Conservation (phyloP, 371 early-diverging fungal genomes). For the Ordospora pajunii region DNA sequence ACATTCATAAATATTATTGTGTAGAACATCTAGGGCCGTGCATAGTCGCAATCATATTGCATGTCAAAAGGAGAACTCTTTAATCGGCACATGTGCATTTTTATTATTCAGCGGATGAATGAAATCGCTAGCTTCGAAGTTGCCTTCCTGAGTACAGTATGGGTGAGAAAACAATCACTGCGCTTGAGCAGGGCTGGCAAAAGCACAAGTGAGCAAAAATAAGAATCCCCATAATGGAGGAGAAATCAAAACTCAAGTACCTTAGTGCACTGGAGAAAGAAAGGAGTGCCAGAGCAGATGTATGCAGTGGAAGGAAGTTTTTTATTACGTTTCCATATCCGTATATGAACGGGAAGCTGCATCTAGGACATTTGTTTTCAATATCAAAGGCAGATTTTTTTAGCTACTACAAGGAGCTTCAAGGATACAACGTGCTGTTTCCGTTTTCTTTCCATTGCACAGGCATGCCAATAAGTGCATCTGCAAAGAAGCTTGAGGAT, state of each 20-base stretch:
- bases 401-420: conserved; percentile 77
- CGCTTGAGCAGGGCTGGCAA: too few species aligned
- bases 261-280: conserved; percentile 31
- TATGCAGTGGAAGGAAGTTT: conserved; percentile 65
- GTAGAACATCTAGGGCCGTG: conserved; percentile 11
- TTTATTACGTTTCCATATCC: conserved; percentile 94
- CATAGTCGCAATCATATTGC: background rate
- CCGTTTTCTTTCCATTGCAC: conserved; percentile 99
- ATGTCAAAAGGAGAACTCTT: background rate
- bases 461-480: conserved; percentile 99
- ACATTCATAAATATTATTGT: conserved; percentile 23
- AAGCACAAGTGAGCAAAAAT: too few species aligned
- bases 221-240: conserved; percentile 8
- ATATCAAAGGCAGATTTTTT: conserved; percentile 92
- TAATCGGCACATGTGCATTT: background rate
- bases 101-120: too few species aligned
- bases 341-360: conserved; percentile 96
- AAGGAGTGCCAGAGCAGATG: background rate
- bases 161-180: too few species aligned
- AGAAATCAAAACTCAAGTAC: conserved; percentile 29
- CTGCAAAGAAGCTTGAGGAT: conserved; percentile 86
- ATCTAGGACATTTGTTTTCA: conserved; percentile 94
- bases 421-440: conserved; percentile 84
- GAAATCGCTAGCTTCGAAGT: too few species aligned
- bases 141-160: too few species aligned